A percentile compares a stretch with the other conserved stretches of the same genome.
phyloP scores from a whole-genome alignment of 176 grass and related monocot species.

The Typha latifolia region DNA sequence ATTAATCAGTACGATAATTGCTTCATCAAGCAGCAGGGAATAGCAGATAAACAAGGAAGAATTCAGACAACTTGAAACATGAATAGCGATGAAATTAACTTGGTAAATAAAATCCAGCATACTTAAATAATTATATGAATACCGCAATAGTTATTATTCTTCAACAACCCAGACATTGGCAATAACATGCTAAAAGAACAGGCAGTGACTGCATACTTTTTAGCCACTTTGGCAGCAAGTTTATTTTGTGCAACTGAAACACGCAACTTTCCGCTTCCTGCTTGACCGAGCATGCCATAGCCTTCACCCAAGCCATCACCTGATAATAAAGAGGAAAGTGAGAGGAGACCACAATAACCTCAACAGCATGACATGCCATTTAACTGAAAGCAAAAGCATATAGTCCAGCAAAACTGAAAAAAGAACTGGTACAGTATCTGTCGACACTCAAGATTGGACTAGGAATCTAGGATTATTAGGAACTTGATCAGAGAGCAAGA shows the following conservation, averaged over 20 bases:
- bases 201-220: conserved; percentile 39
- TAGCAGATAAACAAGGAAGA: neutral
- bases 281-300: conserved; percentile 96
- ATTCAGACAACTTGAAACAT: neutral
- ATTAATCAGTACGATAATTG: neutral
- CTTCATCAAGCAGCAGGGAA: too few species aligned
- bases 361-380: neutral
- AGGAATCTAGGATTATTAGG: too few species aligned
- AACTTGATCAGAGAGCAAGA: too few species aligned
- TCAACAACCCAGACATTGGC: too few species aligned
- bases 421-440: too few species aligned
- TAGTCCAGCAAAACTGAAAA: neutral
- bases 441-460: too few species aligned
- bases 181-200: conserved; percentile 3
- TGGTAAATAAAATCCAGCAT: too few species aligned
- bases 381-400: neutral
- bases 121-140: too few species aligned
- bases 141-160: too few species aligned
- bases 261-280: conserved; percentile 72
- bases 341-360: neutral
- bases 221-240: conserved; percentile 54
- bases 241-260: conserved; percentile 61
- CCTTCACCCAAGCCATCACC: conserved; percentile 83
- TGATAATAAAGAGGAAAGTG: conserved; percentile 22
- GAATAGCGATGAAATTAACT: neutral